Conservation (phyloP, 2,329 filamentous ascomycete genomes). For the Alternaria solani region DNA sequence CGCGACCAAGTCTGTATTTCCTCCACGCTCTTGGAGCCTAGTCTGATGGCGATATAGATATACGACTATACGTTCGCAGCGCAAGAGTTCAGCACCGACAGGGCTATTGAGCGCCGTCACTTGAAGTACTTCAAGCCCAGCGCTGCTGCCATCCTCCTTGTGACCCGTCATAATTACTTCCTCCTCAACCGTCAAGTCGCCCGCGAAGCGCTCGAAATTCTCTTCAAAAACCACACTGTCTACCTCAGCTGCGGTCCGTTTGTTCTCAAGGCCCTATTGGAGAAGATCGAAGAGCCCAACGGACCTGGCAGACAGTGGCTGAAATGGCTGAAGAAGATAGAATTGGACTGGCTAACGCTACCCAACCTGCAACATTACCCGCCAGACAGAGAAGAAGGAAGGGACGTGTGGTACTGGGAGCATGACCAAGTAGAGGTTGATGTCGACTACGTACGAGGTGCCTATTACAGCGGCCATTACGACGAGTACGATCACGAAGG, state of each 20-base stretch:
- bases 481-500: conserved; percentile 49
- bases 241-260: conserved; percentile 48
- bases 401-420: conserved; percentile 41
- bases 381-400: conserved; percentile 34
- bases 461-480: conserved; percentile 36
- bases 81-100: conserved; percentile 34
- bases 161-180: conserved; percentile 46
- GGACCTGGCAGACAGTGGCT: conserved; percentile 41
- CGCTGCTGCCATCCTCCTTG: conserved; percentile 41
- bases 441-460: conserved; percentile 41
- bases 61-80: conserved; percentile 41
- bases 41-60: conserved; percentile 29
- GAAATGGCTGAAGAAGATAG: conserved; percentile 40
- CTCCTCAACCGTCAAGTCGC: conserved; percentile 47
- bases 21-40: not conserved
- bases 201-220: conserved; percentile 44
- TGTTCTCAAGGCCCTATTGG: conserved; percentile 42
- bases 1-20: conserved; percentile 43
- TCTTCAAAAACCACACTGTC: conserved; percentile 46
- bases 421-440: conserved; percentile 32
- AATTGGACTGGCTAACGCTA: conserved; percentile 48
- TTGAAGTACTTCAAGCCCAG: conserved; percentile 44
- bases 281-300: conserved; percentile 36
- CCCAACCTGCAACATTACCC: conserved; percentile 45
- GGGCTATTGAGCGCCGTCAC: conserved; percentile 46